Conservation (phyloP, 345 rosid species). For the Acer campestre region DNA sequence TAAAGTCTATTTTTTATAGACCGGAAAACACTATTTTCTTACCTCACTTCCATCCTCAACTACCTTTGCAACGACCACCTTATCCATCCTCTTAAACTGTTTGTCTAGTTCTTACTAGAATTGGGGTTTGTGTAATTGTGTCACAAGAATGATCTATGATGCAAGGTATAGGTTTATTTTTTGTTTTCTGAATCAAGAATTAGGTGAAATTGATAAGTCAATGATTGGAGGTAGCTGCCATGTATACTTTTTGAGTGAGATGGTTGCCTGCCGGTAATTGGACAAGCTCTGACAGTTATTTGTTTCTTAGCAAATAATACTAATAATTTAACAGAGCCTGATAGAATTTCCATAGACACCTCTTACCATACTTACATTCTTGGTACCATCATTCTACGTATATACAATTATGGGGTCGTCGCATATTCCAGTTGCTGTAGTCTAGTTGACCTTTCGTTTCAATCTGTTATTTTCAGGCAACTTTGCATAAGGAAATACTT, state of each 20-base stretch:
- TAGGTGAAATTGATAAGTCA: not conserved
- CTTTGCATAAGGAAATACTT: conserved; percentile 78
- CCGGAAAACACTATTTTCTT: not conserved
- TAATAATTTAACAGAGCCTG: not conserved
- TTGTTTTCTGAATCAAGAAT: not conserved
- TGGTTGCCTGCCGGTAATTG: not conserved
- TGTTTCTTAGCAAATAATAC: not conserved
- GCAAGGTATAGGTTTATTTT: not conserved
- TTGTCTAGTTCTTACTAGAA: not conserved
- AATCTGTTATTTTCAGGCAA: conserved; percentile 55
- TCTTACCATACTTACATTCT: not conserved
- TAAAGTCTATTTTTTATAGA: not conserved
- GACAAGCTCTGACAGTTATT: not conserved
- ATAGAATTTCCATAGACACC: not conserved
- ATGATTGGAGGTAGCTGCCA: not conserved
- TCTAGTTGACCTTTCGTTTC: not conserved
- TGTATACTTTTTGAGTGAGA: not conserved
- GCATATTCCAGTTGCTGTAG: not conserved
- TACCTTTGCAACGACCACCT: not conserved
- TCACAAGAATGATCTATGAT: not conserved
- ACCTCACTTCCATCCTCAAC: not conserved
- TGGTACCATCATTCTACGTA: not conserved
- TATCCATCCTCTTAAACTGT: not conserved
- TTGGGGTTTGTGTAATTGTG: not conserved
- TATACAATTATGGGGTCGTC: not conserved